Percentiles rank a stretch among this genome's conserved stretches.
phyloP scores from a whole-genome alignment of 2,329 filamentous ascomycete genomes.

The Pseudogymnoascus sp. region DNA sequence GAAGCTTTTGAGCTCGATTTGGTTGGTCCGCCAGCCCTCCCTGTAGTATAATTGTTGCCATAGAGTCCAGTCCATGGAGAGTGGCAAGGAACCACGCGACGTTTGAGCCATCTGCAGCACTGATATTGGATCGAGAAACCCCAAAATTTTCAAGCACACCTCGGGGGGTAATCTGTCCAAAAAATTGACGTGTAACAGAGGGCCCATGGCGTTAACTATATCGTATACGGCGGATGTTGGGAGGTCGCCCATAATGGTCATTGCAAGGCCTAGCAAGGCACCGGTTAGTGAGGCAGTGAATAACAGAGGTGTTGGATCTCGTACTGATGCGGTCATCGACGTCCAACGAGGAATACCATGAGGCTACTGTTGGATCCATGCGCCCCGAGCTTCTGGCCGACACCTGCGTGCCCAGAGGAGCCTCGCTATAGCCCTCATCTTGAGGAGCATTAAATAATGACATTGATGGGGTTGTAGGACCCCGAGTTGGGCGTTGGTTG shows the following conservation, averaged over 20 bases:
- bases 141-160: slow-evolving; percentile 81
- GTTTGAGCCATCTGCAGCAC: slow-evolving; percentile 70
- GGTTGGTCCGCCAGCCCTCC: slow-evolving; percentile 77
- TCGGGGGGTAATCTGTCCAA: slow-evolving; percentile 78
- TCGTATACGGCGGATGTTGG: slow-evolving; percentile 71
- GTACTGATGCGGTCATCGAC: slow-evolving; percentile 4
- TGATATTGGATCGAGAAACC: slow-evolving; percentile 73
- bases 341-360: background rate
- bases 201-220: slow-evolving; percentile 71
- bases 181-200: slow-evolving; percentile 88
- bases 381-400: background rate
- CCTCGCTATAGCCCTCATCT: slow-evolving; percentile 30
- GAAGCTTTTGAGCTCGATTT: slow-evolving; percentile 54
- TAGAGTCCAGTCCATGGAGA: slow-evolving; percentile 73
- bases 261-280: slow-evolving; percentile 60
- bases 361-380: background rate
- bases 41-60: slow-evolving; percentile 77
- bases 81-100: slow-evolving; percentile 72
- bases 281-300: background rate
- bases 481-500: background rate
- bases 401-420: slow-evolving; percentile 18
- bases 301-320: background rate
- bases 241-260: slow-evolving; percentile 66
- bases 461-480: background rate
- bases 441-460: slow-evolving; percentile 17